Percentiles rank a stretch among this genome's conserved stretches.
Conservation (phyloP, 2,329 filamentous ascomycete genomes). For the Penicillium capsulatum region DNA sequence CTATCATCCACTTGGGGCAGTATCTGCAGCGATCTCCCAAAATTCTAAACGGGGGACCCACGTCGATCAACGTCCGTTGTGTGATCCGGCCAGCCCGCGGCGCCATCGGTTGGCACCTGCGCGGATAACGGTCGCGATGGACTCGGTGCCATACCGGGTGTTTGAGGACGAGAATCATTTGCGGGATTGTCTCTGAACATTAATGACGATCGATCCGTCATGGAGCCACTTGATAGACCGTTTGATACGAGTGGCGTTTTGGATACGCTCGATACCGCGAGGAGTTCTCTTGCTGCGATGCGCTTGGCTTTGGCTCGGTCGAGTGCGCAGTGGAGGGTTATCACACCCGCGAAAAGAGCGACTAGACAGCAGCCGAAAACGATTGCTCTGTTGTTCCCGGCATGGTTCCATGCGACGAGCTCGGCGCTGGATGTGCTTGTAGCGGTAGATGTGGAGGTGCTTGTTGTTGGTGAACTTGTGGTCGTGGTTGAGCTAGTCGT, state of each 20-base stretch:
- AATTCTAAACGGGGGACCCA: no score
- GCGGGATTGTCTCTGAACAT: slow-evolving; percentile 9
- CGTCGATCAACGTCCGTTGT: no score
- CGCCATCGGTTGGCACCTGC: no score
- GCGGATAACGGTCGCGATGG: no score
- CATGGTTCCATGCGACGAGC: slow-evolving; percentile 7
- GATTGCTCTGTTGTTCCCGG: slow-evolving; percentile 13
- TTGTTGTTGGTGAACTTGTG: background rate
- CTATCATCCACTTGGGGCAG: no score
- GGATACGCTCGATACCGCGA: background rate
- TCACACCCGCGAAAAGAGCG: slow-evolving; percentile 9
- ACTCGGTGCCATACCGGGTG: no score
- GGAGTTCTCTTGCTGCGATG: slow-evolving; percentile 7
- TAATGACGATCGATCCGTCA: slow-evolving; percentile 5
- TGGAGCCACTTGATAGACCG: background rate
- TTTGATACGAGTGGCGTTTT: background rate
- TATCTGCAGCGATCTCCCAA: no score
- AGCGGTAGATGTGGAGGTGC: slow-evolving; percentile 3
- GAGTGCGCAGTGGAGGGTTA: slow-evolving; percentile 4
- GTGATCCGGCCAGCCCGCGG: no score
- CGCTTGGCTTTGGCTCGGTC: slow-evolving; percentile 10
- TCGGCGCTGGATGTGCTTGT: slow-evolving; percentile 6
- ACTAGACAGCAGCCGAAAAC: slow-evolving; percentile 8
- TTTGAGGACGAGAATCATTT: slow-evolving; percentile 2
- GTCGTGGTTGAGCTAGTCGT: slow-evolving; percentile 3